A percentile compares a stretch with the other conserved stretches of the same genome.
Evolutionary conservation across 176 grass and related monocot species (phyloP).

Genomic region (Elaeis guineensis): DNA sequence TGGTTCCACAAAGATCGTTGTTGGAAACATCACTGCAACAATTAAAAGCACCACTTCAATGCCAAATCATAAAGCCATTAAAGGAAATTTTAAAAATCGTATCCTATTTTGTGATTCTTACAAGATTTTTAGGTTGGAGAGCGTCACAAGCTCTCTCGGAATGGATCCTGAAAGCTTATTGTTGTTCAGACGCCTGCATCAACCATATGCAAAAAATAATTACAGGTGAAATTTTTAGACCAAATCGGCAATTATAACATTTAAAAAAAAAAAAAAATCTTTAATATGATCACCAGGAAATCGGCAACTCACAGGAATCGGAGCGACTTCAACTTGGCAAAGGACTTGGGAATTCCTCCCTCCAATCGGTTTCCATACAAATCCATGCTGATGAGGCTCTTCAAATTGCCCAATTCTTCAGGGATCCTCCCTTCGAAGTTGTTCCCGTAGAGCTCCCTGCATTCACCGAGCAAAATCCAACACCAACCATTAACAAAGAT

Average conservation of each 20-base stretch:
- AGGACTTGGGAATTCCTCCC: slow-evolving; percentile 67
- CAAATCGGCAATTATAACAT: slow-evolving; percentile 7
- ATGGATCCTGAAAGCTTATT: slow-evolving; percentile 85
- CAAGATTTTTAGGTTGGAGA: slow-evolving; percentile 91
- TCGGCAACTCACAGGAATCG: slow-evolving; percentile 62
- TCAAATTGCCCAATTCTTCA: slow-evolving; percentile 70
- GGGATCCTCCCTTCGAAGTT: slow-evolving; percentile 70
- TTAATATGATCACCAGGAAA: neutral
- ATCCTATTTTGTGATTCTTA: slow-evolving; percentile 22
- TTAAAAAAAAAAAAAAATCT: neutral
- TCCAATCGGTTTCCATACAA: slow-evolving; percentile 72
- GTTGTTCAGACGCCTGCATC: slow-evolving; percentile 68
- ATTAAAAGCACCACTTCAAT: neutral
- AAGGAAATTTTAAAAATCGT: no score
- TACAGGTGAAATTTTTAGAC: neutral
- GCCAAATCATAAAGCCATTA: neutral
- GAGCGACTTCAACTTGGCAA: slow-evolving; percentile 72
- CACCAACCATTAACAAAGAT: no score
- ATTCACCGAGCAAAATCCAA: slow-evolving; percentile 7
- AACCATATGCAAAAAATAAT: no score
- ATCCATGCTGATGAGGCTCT: slow-evolving; percentile 92
- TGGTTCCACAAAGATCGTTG: slow-evolving; percentile 95
- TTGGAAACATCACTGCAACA: slow-evolving; percentile 66
- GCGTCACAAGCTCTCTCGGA: slow-evolving; percentile 71
- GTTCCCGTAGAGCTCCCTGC: slow-evolving; percentile 88